A percentile compares a stretch with the other conserved stretches of the same genome.
Conservation (phyloP, 2,329 filamentous ascomycete genomes). For the Elsinoe necatrix region DNA sequence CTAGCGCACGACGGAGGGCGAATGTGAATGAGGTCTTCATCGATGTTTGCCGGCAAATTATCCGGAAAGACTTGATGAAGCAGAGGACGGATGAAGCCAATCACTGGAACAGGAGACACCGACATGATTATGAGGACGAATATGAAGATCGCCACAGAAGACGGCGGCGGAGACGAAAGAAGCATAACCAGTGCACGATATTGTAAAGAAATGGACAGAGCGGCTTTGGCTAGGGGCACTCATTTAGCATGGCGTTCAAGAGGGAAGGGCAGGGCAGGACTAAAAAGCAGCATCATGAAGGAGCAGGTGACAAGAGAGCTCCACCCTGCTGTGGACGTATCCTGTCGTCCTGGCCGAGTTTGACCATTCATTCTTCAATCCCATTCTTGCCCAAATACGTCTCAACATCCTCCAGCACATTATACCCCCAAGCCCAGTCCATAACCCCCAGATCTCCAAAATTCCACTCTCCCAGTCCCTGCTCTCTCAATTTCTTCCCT, state of each 20-base stretch:
- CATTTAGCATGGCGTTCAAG: constrained; percentile 10
- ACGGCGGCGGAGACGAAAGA: constrained; percentile 6
- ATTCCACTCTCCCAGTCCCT: constrained; percentile 4
- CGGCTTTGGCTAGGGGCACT: neutral
- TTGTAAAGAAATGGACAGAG: neutral
- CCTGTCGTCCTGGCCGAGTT: neutral
- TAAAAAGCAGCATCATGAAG: neutral
- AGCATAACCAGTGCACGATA: constrained; percentile 15
- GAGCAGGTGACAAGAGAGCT: neutral
- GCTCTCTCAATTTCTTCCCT: neutral
- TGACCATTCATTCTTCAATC: neutral
- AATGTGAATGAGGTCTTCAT: constrained; percentile 85
- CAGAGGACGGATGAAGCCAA: constrained; percentile 2
- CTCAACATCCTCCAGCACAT: neutral
- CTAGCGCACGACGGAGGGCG: constrained; percentile 69
- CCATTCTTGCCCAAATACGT: neutral
- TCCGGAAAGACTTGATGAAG: constrained; percentile 25
- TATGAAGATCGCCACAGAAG: neutral
- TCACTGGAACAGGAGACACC: constrained; percentile 3
- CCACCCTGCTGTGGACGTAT: too few relatives aligned
- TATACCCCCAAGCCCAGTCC: constrained; percentile 10
- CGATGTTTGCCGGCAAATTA: constrained; percentile 33
- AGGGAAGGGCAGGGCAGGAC: neutral
- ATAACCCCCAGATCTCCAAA: neutral
- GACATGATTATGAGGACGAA: neutral